Percentiles rank a stretch among this genome's conserved stretches.
Conservation (phyloP, 768 basidiomycete species). For the Rhizopogon salebrosus region DNA sequence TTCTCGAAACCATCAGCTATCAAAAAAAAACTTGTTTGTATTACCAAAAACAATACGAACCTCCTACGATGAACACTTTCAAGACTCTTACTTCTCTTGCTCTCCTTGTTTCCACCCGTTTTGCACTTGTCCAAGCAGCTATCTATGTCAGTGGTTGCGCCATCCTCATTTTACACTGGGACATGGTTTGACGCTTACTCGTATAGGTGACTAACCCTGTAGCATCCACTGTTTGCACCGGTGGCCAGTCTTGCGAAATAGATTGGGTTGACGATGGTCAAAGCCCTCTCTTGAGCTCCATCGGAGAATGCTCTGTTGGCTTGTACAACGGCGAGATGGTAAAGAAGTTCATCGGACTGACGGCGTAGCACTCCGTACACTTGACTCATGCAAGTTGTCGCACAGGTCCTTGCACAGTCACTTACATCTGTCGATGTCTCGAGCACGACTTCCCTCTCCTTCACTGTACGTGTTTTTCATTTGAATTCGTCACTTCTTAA, state of each 20-base stretch:
- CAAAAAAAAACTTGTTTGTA: not conserved
- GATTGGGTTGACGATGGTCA: conserved; percentile 62
- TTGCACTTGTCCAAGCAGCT: conserved; percentile 9
- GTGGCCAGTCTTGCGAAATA: conserved; percentile 48
- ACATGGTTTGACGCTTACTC: not conserved
- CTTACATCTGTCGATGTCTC: conserved; percentile 54
- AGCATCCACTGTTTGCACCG: conserved; percentile 41
- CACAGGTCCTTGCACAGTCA: conserved; percentile 52
- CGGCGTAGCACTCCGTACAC: not conserved
- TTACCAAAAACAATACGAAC: conserved; percentile 2
- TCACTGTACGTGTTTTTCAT: conserved; percentile 40
- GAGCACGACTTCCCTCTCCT: conserved; percentile 39
- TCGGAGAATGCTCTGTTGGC: conserved; percentile 51
- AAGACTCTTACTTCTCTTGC: conserved; percentile 10
- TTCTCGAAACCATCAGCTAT: not conserved
- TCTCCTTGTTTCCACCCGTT: conserved; percentile 15
- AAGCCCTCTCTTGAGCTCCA: conserved; percentile 38
- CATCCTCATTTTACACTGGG: not conserved
- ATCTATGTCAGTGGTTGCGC: conserved; percentile 15
- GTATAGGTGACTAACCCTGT: conserved; percentile 46
- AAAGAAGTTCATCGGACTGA: conserved; percentile 6
- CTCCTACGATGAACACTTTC: conserved; percentile 11
- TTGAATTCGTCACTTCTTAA: not conserved
- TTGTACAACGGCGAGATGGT: conserved; percentile 57
- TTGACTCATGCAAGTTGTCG: not conserved